phyloP scores from a whole-genome alignment of 176 grass and related monocot species.

The Bonia amplexicaulis region DNA sequence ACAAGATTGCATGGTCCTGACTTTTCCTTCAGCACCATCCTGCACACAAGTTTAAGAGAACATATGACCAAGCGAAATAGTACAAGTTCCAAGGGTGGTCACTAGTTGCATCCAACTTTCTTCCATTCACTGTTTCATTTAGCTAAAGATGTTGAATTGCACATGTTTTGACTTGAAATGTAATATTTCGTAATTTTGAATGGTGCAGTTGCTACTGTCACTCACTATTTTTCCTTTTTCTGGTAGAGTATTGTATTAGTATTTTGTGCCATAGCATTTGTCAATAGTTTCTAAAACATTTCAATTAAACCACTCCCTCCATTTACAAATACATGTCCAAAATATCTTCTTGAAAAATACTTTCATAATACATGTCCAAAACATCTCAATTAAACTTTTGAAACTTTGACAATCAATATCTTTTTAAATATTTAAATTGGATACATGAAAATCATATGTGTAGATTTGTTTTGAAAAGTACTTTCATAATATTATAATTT shows the following conservation, averaged over 20 bases:
- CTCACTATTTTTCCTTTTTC: too few relatives aligned
- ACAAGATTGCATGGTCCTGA: conserved; percentile 69
- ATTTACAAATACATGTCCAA: too few relatives aligned
- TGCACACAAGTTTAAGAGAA: conserved; percentile 28
- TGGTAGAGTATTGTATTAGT: neutral
- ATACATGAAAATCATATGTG: too few relatives aligned
- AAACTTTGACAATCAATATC: too few relatives aligned
- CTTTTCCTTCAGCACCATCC: conserved; percentile 53
- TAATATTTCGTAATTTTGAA: neutral
- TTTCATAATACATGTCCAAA: neutral
- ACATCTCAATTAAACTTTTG: neutral
- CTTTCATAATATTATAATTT: too few relatives aligned
- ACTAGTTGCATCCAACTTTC: neutral
- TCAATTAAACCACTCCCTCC: neutral
- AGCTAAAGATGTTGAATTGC: neutral
- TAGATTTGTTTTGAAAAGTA: too few relatives aligned
- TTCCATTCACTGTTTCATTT: neutral
- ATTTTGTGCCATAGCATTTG: neutral
- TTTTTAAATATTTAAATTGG: too few relatives aligned
- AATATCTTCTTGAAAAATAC: too few relatives aligned
- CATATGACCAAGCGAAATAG: neutral
- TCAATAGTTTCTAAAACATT: neutral
- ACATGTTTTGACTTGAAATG: neutral
- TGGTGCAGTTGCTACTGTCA: neutral
- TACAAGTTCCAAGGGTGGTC: neutral